Base-by-base conservation (phyloP, 2,329 filamentous ascomycete genomes). In the Dactylellina drechsleri region DNA sequence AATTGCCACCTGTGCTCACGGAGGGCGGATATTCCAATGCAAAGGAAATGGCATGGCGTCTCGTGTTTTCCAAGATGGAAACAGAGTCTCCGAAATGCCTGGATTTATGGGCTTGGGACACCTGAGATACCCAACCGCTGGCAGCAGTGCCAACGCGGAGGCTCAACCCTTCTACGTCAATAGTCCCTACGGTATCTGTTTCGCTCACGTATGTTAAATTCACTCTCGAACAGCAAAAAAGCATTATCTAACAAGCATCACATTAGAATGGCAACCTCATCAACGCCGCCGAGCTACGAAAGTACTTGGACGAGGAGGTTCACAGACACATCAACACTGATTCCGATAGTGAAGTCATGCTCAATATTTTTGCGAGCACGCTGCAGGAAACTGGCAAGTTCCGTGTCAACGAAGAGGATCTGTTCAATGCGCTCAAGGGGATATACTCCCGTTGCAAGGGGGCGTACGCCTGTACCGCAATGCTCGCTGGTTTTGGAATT, bases 141-240 rank as follows among this genome's bases (percentile, higher is more conserved):
- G 93, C 68, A 95, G 90, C 81, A 91, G 90, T 78, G 88, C 88
- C 71, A 94, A 92, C 80, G 89, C 92, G 6, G 92, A 97, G 83
- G 92, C 92, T 10, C 93, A 97, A 82, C 93, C 93, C 0, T 96
- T 97, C 82, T 97, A 95, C 81, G 92, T 95, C 79, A 96, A 96
- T 84, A 87, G 87, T 70, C 92, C 92, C 0, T 95, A 92, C 80
- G 92, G 92, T 56, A 90, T 96, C 79, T 91, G 87, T 80, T 87
- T 95, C 81, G 87, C 90, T 20, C 79, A 80, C 74, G 79, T 80
- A 77, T 50, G 65, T 64, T 49, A 8, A 36, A 36, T 10, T 36
- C 31, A 36, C 23, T 36, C 6, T 36, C 31, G 2, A 2, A 36
- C 6, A 36, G 6, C 5, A 8, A 36, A 5, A 5, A 36, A 36